Conservation (phyloP, 2,329 filamentous ascomycete species). For the Mycosphaerelloides madeirae region DNA sequence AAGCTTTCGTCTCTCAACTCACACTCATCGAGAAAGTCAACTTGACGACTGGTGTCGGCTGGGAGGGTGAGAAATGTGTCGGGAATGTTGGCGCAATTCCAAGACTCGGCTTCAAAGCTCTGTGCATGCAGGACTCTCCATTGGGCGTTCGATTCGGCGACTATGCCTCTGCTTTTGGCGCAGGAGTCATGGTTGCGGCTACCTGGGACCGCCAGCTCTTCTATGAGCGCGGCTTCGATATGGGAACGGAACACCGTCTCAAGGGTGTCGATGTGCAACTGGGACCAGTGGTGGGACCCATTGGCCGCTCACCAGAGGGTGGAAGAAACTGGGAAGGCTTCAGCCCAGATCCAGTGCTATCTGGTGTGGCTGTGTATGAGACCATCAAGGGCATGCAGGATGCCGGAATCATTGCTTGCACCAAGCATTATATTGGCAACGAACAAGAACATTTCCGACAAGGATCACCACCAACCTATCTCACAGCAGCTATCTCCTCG, state of each 20-base stretch:
- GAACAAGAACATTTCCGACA: slow-evolving; percentile 69
- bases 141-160: slow-evolving; percentile 74
- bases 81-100: slow-evolving; percentile 69
- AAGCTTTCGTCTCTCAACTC: slow-evolving; percentile 73
- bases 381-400: slow-evolving; percentile 77
- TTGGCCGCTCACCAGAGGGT: slow-evolving; percentile 63
- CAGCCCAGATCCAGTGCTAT: slow-evolving; percentile 70
- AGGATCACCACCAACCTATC: slow-evolving; percentile 42
- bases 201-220: slow-evolving; percentile 73
- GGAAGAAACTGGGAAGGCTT: slow-evolving; percentile 69
- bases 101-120: slow-evolving; percentile 61
- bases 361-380: slow-evolving; percentile 66
- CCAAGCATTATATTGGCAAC: slow-evolving; percentile 72
- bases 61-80: slow-evolving; percentile 68
- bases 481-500: slow-evolving; percentile 56
- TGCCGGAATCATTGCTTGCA: slow-evolving; percentile 75
- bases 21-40: slow-evolving; percentile 90
- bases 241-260: slow-evolving; percentile 68
- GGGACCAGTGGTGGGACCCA: slow-evolving; percentile 70
- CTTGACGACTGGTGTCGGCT: slow-evolving; percentile 82
- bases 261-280: slow-evolving; percentile 74
- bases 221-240: slow-evolving; percentile 62
- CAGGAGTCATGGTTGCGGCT: slow-evolving; percentile 74
- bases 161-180: slow-evolving; percentile 75
- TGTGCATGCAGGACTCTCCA: slow-evolving; percentile 87